Percentiles rank a stretch among this genome's conserved stretches.
Evolutionary conservation across 2,329 filamentous ascomycete genomes (phyloP).

Genomic region (Ascochyta rabiei): DNA sequence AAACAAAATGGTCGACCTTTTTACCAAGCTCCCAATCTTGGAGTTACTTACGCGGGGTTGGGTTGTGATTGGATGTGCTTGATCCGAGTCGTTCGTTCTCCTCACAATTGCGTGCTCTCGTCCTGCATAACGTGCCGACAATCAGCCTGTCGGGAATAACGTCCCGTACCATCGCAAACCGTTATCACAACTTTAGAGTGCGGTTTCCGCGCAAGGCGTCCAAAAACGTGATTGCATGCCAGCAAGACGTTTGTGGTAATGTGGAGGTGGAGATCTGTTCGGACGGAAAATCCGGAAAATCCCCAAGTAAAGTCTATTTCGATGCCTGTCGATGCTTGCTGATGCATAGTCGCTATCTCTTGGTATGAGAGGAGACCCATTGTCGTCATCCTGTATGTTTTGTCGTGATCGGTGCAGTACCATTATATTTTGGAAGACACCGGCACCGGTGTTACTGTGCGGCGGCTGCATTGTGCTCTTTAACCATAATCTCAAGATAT

Average conservation of each 20-base stretch:
- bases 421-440: neutral
- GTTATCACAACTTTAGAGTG: neutral
- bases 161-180: neutral
- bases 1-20: no score
- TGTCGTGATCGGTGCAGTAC: conserved; percentile 16
- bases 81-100: conserved; percentile 9
- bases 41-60: conserved; percentile 11
- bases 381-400: conserved; percentile 21
- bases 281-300: neutral
- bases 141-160: conserved; percentile 6
- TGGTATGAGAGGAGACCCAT: neutral
- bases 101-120: conserved; percentile 31
- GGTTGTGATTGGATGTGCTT: conserved; percentile 13
- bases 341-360: neutral
- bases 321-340: conserved; percentile 10
- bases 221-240: conserved; percentile 5
- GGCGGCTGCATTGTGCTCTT: neutral
- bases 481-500: neutral
- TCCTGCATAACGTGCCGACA: conserved; percentile 13
- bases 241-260: neutral
- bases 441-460: neutral
- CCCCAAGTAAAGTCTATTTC: neutral
- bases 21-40: neutral
- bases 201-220: conserved; percentile 3
- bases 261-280: neutral